Evolutionary conservation across 768 basidiomycete genomes (phyloP), one percentile per base, ranked within the genome.

Genomic region (Pulveroboletus sp.): DNA sequence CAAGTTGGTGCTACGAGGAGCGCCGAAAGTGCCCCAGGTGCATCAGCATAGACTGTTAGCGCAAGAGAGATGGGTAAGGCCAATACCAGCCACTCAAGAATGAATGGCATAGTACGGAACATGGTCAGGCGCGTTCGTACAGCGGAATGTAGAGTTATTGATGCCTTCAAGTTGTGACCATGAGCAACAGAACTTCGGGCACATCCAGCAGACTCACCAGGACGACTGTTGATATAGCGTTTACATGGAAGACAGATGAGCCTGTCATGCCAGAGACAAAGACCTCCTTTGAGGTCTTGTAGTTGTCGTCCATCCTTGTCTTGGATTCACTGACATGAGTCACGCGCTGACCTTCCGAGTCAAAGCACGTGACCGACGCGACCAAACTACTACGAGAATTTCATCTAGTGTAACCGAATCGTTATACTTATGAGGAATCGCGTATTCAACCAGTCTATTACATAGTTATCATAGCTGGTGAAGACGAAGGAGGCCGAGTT

Each of bases 241-340:
- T 89, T 57, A 94, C 73, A 59, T 85, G 81, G 2, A 62, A 62
- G 4, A 94, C 72, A 3, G 82, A 78, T 0, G 87, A 86, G 2
- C 93, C 93, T 1, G 75, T 76, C 67, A 76, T 79, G 33, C 82
- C 80, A 7, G 89, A 82, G 33, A 92, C 85, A 60, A 94, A 95
- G 0, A 79, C 80, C 70, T 91, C 88, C 67, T 95, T 95, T 9
- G 77, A 80, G 8, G 73, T 56, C 65, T 90, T 93, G 76, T 94
- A 94, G 39, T 50, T 20, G 33, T 40, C 14, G 45, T 50, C 45
- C 65, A 59, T 65, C 23, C 4, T 11, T 49, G 40, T 13, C 13
- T n/a, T 37, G 40, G n/a, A 17, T 17, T 24, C 33, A 37, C 38
- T 12, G 21, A 6, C 5, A 27, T 23, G 2, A 25, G n/a, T 19